phyloP scores from a whole-genome alignment of 371 early-diverging fungal genomes.

The Syncephalastrum racemosum region DNA sequence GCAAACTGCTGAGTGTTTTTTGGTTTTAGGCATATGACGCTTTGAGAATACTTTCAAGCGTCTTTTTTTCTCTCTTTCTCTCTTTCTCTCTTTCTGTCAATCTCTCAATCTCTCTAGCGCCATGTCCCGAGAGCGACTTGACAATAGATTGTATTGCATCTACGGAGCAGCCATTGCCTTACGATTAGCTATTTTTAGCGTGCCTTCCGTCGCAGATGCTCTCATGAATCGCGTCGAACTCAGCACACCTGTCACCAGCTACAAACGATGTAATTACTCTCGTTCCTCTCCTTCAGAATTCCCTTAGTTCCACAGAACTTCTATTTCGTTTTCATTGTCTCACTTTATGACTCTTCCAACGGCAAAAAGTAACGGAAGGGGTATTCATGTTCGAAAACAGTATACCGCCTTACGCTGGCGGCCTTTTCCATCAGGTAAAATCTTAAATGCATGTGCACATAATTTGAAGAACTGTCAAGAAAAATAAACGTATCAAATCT shows the following conservation, averaged over 20 bases:
- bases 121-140: too few relatives aligned
- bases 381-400: slow-evolving; percentile 74
- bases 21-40: too few relatives aligned
- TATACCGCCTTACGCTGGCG: slow-evolving; percentile 88
- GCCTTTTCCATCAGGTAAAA: slow-evolving; percentile 86
- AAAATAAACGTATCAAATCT: slow-evolving; percentile 1
- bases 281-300: too few relatives aligned
- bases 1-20: too few relatives aligned
- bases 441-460: too few relatives aligned
- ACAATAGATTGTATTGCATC: not conserved
- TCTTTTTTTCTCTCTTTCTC: too few relatives aligned
- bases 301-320: not conserved
- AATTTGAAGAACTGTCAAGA: not conserved
- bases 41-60: too few relatives aligned
- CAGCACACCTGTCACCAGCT: slow-evolving; percentile 84
- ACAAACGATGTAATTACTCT: slow-evolving; percentile 66
- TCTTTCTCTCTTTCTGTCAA: too few relatives aligned
- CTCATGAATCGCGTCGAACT: slow-evolving; percentile 70
- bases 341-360: not conserved
- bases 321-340: not conserved
- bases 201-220: slow-evolving; percentile 44
- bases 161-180: slow-evolving; percentile 35
- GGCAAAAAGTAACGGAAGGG: slow-evolving; percentile 80
- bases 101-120: too few relatives aligned
- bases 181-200: slow-evolving; percentile 46